Percentiles rank a stretch among this genome's conserved stretches.
Evolutionary conservation across 2,329 filamentous ascomycete species (phyloP).

Genomic region (Leptographium procerum): DNA sequence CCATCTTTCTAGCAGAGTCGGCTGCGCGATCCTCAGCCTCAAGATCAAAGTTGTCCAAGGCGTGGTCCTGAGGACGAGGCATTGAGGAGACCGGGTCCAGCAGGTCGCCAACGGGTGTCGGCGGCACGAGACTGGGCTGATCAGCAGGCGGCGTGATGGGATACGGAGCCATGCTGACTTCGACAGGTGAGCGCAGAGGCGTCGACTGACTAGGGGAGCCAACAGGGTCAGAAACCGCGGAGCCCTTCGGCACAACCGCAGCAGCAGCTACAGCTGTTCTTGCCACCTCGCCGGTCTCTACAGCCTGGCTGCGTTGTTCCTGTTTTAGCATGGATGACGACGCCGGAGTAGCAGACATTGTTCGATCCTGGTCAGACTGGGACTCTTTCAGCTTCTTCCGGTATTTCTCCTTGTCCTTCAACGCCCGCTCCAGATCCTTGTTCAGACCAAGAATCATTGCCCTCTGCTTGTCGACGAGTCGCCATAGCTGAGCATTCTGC

Average conservation of each 20-base stretch:
- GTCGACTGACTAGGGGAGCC: slow-evolving; percentile 6
- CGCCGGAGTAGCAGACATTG: neutral
- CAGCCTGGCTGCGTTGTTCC: neutral
- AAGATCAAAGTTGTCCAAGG: slow-evolving; percentile 43
- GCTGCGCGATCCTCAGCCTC: slow-evolving; percentile 39
- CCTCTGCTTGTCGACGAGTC: slow-evolving; percentile 89
- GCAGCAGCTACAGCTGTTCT: neutral
- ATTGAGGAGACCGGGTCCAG: slow-evolving; percentile 47
- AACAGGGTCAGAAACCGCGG: neutral
- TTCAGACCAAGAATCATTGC: slow-evolving; percentile 89
- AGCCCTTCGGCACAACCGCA: neutral
- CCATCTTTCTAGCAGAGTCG: slow-evolving; percentile 33
- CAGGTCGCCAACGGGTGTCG: slow-evolving; percentile 37
- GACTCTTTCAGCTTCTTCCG: slow-evolving; percentile 79
- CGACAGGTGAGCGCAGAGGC: slow-evolving; percentile 33
- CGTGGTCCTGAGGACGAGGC: slow-evolving; percentile 50
- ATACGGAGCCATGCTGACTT: slow-evolving; percentile 49
- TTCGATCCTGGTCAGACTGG: slow-evolving; percentile 21
- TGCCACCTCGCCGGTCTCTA: neutral
- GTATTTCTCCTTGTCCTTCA: slow-evolving; percentile 93
- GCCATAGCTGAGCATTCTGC: slow-evolving; percentile 90
- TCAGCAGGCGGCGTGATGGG: slow-evolving; percentile 54
- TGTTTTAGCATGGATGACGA: neutral
- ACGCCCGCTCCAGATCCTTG: slow-evolving; percentile 78
- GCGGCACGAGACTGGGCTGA: slow-evolving; percentile 23